A percentile compares a stretch with the other conserved stretches of the same genome.
Conservation (phyloP, 1,284 basidiomycete species). For the Bjerkandera adusta region DNA sequence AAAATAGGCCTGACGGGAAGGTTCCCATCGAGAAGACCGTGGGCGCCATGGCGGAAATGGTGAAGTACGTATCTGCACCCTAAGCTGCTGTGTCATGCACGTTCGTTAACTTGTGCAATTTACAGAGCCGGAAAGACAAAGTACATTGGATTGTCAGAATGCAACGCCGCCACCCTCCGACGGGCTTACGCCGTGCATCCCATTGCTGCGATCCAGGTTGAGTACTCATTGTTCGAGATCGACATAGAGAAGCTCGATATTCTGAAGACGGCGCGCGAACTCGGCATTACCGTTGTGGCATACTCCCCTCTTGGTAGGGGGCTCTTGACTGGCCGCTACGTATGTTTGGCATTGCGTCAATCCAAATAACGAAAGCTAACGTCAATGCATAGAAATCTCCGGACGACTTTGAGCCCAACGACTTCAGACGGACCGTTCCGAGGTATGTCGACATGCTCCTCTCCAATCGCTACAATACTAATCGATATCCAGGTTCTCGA, state of each 20-base stretch:
- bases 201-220: constrained; percentile 44
- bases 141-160: constrained; percentile 43
- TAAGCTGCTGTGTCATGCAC: neutral
- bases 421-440: constrained; percentile 38
- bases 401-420: constrained; percentile 50
- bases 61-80: constrained; percentile 26
- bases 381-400: constrained; percentile 38
- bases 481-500: constrained; percentile 28
- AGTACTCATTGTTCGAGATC: constrained; percentile 41
- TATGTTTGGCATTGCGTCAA: constrained; percentile 5
- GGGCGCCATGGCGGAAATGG: constrained; percentile 32
- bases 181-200: constrained; percentile 40
- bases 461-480: neutral
- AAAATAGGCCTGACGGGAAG: constrained; percentile 20
- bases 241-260: constrained; percentile 33
- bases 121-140: constrained; percentile 36
- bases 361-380: neutral
- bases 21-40: constrained; percentile 34
- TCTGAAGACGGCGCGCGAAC: constrained; percentile 29
- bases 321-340: constrained; percentile 35
- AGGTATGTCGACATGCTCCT: constrained; percentile 31
- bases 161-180: constrained; percentile 38
- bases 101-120: neutral
- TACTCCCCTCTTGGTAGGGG: constrained; percentile 43
- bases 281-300: constrained; percentile 34